A percentile compares a stretch with the other conserved stretches of the same genome.
Conservation (phyloP, 257 asterid genomes). For the Fraxinus excelsior region DNA sequence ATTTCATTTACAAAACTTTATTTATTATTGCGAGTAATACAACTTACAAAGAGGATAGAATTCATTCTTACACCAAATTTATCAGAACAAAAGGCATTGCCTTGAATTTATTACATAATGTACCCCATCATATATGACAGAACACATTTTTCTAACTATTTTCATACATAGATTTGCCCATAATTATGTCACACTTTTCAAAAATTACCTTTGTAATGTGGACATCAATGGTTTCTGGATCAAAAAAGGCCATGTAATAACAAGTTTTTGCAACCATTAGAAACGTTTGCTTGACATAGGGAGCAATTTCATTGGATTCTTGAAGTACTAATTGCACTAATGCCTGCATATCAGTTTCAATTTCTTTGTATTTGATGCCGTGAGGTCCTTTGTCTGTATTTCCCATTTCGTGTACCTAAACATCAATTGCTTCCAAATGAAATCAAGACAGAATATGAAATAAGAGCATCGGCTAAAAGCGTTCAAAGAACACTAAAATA, state of each 20-base stretch:
- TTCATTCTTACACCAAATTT: no score
- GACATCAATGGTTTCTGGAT: conserved; percentile 23
- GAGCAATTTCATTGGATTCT: conserved; percentile 23
- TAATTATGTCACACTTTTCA: conserved; percentile 4
- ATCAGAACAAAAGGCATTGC: no score
- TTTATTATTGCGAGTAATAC: no score
- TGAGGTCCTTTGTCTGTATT: not conserved
- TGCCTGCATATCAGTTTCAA: conserved; percentile 32
- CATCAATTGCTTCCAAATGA: not conserved
- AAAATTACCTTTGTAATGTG: conserved; percentile 42
- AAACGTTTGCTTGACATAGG: conserved; percentile 42
- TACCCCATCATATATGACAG: no score
- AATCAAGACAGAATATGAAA: not conserved
- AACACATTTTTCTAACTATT: no score
- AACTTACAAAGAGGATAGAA: no score
- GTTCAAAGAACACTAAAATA: not conserved
- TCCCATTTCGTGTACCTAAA: not conserved
- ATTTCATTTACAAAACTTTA: no score
- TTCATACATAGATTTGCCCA: not conserved
- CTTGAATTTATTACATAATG: no score
- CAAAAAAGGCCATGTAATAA: conserved; percentile 33
- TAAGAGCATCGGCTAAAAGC: not conserved
- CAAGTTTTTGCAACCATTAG: conserved; percentile 36
- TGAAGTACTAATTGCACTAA: conserved; percentile 33
- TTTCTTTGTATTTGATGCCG: conserved; percentile 21